Percentiles rank a stretch among this genome's conserved stretches.
phyloP scores from a whole-genome alignment of 371 early-diverging fungal species.

The Actinomucor elegans region DNA sequence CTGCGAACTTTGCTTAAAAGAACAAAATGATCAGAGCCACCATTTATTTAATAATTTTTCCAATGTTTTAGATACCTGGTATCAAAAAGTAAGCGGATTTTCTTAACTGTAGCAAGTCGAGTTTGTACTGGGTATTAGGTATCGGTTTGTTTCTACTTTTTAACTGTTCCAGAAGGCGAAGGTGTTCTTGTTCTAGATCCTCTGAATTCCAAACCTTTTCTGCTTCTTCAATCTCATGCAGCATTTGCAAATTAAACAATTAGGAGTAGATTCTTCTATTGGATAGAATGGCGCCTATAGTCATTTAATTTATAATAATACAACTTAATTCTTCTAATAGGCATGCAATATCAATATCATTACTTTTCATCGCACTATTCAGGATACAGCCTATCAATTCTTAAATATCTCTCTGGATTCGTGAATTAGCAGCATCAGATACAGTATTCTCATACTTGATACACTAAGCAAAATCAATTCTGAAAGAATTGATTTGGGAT shows the following conservation, averaged over 20 bases:
- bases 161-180: slow-evolving; percentile 34
- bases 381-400: slow-evolving; percentile 46
- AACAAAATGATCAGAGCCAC: too few relatives aligned
- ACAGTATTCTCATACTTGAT: slow-evolving; percentile 60
- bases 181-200: slow-evolving; percentile 22
- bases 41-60: too few relatives aligned
- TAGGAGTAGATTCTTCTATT: slow-evolving; percentile 67
- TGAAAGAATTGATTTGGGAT: slow-evolving; percentile 45
- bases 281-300: slow-evolving; percentile 61
- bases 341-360: slow-evolving; percentile 31
- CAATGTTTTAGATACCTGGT: slow-evolving; percentile 23
- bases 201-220: slow-evolving; percentile 32
- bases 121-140: slow-evolving; percentile 43
- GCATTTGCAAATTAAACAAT: slow-evolving; percentile 63
- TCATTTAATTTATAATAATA: slow-evolving; percentile 49
- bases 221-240: slow-evolving; percentile 66
- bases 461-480: slow-evolving; percentile 72
- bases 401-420: slow-evolving; percentile 40
- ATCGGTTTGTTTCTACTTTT: slow-evolving; percentile 39
- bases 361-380: slow-evolving; percentile 32
- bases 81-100: slow-evolving; percentile 47
- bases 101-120: slow-evolving; percentile 59
- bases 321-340: slow-evolving; percentile 41
- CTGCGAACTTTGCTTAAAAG: too few relatives aligned
- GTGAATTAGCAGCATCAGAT: slow-evolving; percentile 32